Base-by-base conservation (phyloP, 2,329 filamentous ascomycete genomes). In the Penicillium sp. region DNA sequence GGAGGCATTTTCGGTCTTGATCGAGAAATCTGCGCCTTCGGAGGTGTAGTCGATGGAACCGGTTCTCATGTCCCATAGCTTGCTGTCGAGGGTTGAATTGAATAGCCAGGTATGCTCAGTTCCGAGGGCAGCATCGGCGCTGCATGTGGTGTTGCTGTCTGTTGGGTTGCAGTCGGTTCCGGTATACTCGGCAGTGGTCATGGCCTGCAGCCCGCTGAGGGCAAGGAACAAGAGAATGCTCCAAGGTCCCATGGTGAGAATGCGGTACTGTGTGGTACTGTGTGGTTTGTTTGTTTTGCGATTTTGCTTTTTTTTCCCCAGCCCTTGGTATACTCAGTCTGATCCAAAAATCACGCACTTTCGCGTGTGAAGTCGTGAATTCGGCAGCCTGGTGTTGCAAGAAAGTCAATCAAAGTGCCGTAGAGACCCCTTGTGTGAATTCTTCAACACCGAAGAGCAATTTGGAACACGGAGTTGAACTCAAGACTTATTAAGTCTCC, bases 111-210 rank as follows among this genome's bases (percentile, higher is more conserved):
- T 78, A 72, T 86, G 80, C 29, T 79, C 70, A 10, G 74, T 77
- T 51, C 87, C 84, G 16, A 95, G 81, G 10, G 89, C 91, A 2
- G 84, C 80, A 70, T 94, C 83, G 39, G 85, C 70, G 2, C 88
- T 83, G 69, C 91, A 96, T 46, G 81, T 85, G 54, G 76, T 73
- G 59, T 90, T 81, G 66, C 88, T 79, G 4, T 40, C 38, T 40
- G 18, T 18, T 10, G 92, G 92, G 67, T 95, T 87, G 78, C 92
- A 97, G 43, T 80, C 72, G 9, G 90, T 91, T 27, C 45, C 50
- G 10, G 50, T 53, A 13, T 53, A 53, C 24, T 49, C 45, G 7
- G 45, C 10, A 6, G 24, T 39, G 4, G 13, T 13, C 13, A 36
- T 14, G 7, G 18, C 13, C 13, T 13, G 13, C 4, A 44, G 13